phyloP scores from a whole-genome alignment of 2,329 filamentous ascomycete genomes.

The Beauveria varroae region DNA sequence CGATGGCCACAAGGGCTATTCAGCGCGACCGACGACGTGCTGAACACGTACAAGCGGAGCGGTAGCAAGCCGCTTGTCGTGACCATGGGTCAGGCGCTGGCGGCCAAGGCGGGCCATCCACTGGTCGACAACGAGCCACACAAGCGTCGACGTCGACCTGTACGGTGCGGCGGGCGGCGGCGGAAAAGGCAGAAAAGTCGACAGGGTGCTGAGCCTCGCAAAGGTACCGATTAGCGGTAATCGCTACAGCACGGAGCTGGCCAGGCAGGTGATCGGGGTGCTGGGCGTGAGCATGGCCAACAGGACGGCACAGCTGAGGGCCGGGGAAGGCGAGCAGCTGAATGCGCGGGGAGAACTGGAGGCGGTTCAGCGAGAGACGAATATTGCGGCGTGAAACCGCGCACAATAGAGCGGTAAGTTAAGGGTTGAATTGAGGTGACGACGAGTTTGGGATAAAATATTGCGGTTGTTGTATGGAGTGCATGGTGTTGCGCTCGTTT shows the following conservation, averaged over 20 bases:
- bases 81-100: slow-evolving; percentile 13
- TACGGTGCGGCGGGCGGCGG: slow-evolving; percentile 16
- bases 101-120: slow-evolving; percentile 14
- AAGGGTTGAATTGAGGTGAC: neutral
- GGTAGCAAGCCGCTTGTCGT: slow-evolving; percentile 11
- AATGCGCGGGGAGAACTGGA: slow-evolving; percentile 16
- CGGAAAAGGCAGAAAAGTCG: no score
- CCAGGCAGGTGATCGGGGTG: slow-evolving; percentile 18
- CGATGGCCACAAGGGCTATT: slow-evolving; percentile 13
- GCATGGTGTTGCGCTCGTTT: neutral
- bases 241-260: slow-evolving; percentile 21
- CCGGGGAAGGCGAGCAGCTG: slow-evolving; percentile 16
- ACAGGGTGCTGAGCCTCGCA: no score
- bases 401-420: neutral
- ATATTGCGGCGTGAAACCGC: neutral
- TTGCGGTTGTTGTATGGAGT: no score
- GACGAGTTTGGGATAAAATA: no score
- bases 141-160: slow-evolving; percentile 17
- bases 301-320: slow-evolving; percentile 17
- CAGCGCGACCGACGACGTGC: slow-evolving; percentile 12
- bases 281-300: slow-evolving; percentile 17
- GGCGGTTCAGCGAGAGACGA: slow-evolving; percentile 9
- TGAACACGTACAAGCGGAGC: slow-evolving; percentile 9
- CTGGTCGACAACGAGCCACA: slow-evolving; percentile 18
- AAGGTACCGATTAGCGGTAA: slow-evolving; percentile 15